Base-by-base conservation (phyloP, 257 asterid genomes). In the Anisodus acutangulus region DNA sequence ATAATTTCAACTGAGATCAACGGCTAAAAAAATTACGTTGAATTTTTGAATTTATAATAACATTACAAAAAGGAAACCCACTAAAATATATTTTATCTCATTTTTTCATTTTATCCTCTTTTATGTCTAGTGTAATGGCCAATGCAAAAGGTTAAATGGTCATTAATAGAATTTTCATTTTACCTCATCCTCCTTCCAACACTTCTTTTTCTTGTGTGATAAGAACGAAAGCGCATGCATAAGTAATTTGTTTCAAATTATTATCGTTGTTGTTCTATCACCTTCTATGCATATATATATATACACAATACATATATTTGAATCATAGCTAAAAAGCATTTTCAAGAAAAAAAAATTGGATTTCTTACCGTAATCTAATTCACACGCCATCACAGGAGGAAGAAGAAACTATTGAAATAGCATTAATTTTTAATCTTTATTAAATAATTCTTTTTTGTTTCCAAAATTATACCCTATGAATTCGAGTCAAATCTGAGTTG, bases 211-310 rank as follows among this genome's bases (percentile, higher is more conserved):
- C 60, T 54, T 67, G 79, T 51, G 8, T 17, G 54, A 64, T 66
- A 66, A 66, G 79, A 66, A 66, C 39, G 11, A 49, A 63, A 82
- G 17, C 79, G 63, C 84, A 66, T 82, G 54, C 59, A 7, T 82
- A 45, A 35, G 45, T 66, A 82, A 66, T 49, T 37, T 74, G 62
- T 49, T 72, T 72, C 19, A 6, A 19, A 10, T 5, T 47, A 49
- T 17, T 49, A 49, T 19, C 10, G 5, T 49, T 74, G 37, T 6
- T 67, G 5, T 67, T 67, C 37, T 37, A 9, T 49, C 60, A 10
- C 39, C 17, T 74, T 22, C 62, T 35, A 10, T 74, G 57, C 41
- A 47, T 47, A 2, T 19, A 71, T 45, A 69, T 3, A 57, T 41
- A 49, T 2, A 58, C 9, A 58, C 2, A 17, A n/a, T n/a, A n/a